Base-by-base conservation (phyloP, 305 asterid species). In the Fraxinus xanthoxyloides region DNA sequence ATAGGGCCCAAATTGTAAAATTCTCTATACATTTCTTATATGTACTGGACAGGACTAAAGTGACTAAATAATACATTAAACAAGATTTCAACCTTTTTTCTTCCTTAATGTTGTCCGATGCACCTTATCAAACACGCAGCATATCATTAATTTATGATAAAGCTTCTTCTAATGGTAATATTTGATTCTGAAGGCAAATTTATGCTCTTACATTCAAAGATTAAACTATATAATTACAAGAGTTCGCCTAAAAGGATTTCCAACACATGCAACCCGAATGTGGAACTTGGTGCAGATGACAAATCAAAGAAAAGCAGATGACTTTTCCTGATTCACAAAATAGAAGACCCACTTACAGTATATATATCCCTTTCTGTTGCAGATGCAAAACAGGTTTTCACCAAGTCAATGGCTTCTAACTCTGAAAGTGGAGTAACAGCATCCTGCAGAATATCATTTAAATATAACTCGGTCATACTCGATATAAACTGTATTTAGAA, bases 301-400 rank as follows among this genome's bases (percentile, higher is more conserved):
- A 26, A 26, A 26, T 26, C 30, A 26, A 26, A 26, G 30, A 26
- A 26, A 26, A 26, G 30, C 30, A 26, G 30, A 26, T 30, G 31
- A 30, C 31, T 30, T 30, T 30, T 30, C 31, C 31, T 30, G 31
- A 30, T 30, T 30, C 31, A 30, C 23, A 70, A 48, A 59, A 34
- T 15, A 30, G 76, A 61, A 48, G 73, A 19, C 67, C 79, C 86
- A 83, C 97, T 86, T 86, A 95, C 97, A 35, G 99, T 94, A 87
- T 94, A 95, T 79, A 95, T 95, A 87, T 95, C 98, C 88, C 99
- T 92, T 85, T 95, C 97, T 12, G 99, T 94, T 78, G 99, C 99
- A 73, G 99, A 93, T n/a, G 93, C 95, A 83, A 95, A 95, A 85
- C 98, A 95, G 43, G 99, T 95, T 84, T 93, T 94, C 81, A 95